phyloP scores from a whole-genome alignment of 129 eudicot genomes.

The Flaveria robusta region DNA sequence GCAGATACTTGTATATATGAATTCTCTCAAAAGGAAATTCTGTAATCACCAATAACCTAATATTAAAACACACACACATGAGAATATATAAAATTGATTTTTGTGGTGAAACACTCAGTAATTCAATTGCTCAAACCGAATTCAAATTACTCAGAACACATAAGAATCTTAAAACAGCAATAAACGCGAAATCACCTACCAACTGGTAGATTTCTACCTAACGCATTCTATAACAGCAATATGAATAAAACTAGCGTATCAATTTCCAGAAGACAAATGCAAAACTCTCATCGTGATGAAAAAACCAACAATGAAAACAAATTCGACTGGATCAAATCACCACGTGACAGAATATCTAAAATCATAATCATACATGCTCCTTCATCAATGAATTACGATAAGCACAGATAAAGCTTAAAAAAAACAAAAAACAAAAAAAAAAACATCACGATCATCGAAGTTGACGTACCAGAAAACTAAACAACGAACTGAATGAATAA shows the following conservation, averaged over 20 bases:
- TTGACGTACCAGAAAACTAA: conserved; percentile 31
- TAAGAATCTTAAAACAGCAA: background rate
- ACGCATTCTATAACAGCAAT: background rate
- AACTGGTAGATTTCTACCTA: background rate
- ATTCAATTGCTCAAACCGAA: background rate
- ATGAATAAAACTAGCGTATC: background rate
- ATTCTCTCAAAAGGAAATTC: conserved; percentile 4
- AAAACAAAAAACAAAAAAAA: background rate
- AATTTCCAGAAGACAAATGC: background rate
- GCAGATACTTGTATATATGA: conserved; percentile 4
- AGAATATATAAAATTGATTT: background rate
- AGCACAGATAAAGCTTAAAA: background rate
- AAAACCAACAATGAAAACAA: background rate
- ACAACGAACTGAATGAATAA: conserved; percentile 20
- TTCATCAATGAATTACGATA: background rate
- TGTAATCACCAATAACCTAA: conserved; percentile 19
- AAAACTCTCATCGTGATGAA: background rate
- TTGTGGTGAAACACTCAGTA: background rate
- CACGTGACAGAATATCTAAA: background rate
- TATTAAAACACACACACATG: background rate
- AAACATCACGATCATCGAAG: background rate
- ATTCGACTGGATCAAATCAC: background rate
- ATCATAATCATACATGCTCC: too few relatives aligned
- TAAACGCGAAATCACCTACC: conserved; percentile 14
- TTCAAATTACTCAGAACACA: background rate